phyloP scores from a whole-genome alignment of 1,139 yeast species.

The Blastobotrys niveus region DNA sequence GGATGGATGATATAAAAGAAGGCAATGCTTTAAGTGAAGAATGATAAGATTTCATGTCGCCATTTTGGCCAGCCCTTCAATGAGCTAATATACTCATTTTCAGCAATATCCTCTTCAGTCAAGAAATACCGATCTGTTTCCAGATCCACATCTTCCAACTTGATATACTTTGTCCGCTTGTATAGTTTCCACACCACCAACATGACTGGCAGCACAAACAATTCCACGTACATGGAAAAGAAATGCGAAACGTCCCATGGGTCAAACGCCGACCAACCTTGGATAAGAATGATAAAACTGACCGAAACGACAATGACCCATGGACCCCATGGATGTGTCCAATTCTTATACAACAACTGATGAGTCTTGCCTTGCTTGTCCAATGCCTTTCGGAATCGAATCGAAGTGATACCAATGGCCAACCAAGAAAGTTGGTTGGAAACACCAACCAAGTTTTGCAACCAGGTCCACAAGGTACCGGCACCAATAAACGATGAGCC shows the following conservation, averaged over 20 bases:
- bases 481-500: slow-evolving; percentile 49
- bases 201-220: slow-evolving; percentile 45
- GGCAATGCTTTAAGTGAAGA: slow-evolving; percentile 26
- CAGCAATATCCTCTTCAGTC: slow-evolving; percentile 44
- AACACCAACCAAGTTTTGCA: slow-evolving; percentile 59
- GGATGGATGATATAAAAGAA: neutral
- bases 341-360: slow-evolving; percentile 39
- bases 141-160: slow-evolving; percentile 53
- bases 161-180: slow-evolving; percentile 46
- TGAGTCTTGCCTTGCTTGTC: slow-evolving; percentile 32
- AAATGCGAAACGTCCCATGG: slow-evolving; percentile 53
- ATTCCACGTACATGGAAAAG: slow-evolving; percentile 45
- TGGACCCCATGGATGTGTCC: slow-evolving; percentile 62
- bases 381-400: slow-evolving; percentile 44
- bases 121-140: slow-evolving; percentile 53
- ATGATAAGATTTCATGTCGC: slow-evolving; percentile 35
- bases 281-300: slow-evolving; percentile 47
- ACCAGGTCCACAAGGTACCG: slow-evolving; percentile 55
- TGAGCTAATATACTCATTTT: slow-evolving; percentile 38
- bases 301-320: slow-evolving; percentile 48
- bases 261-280: slow-evolving; percentile 57
- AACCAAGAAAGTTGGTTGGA: slow-evolving; percentile 53
- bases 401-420: slow-evolving; percentile 46
- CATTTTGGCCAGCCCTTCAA: slow-evolving; percentile 36
- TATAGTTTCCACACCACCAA: slow-evolving; percentile 45